phyloP scores from a whole-genome alignment of 257 asterid species.

The Catharanthus roseus region DNA sequence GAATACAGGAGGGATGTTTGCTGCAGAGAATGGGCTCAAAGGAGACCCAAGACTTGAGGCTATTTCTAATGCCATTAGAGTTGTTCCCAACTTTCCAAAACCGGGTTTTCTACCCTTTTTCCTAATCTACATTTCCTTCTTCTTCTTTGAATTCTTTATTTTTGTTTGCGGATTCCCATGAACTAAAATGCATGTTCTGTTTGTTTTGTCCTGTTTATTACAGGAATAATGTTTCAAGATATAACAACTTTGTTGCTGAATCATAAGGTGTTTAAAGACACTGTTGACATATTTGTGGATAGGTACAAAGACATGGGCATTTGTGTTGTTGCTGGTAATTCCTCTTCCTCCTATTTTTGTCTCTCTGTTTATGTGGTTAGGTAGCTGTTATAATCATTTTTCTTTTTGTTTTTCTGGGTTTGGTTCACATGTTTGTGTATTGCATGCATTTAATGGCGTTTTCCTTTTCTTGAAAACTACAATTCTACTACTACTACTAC shows the following conservation, averaged over 20 bases:
- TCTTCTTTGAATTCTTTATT: background rate
- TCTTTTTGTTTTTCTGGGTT: background rate
- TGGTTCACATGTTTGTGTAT: background rate
- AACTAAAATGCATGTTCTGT: background rate
- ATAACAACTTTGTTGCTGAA: constrained; percentile 72
- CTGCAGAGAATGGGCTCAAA: constrained; percentile 77
- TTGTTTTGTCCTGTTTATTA: background rate
- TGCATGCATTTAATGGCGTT: background rate
- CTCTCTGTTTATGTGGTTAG: no score
- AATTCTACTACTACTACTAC: background rate
- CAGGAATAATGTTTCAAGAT: constrained; percentile 93
- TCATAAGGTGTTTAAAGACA: constrained; percentile 73
- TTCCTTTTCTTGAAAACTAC: background rate
- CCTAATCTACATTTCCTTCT: background rate
- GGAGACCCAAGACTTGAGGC: constrained; percentile 71
- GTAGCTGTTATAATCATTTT: background rate
- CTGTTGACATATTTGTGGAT: constrained; percentile 80
- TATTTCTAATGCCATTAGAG: constrained; percentile 70
- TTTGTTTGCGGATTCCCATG: background rate
- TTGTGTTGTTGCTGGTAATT: constrained; percentile 83
- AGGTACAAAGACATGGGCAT: constrained; percentile 76
- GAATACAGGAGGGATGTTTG: constrained; percentile 44
- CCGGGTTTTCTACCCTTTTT: constrained; percentile 45
- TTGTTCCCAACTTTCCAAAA: constrained; percentile 80
- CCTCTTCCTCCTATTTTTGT: constrained; percentile 2